Conservation (phyloP, 768 basidiomycete genomes). For the Holtermanniella nyarrowii region DNA sequence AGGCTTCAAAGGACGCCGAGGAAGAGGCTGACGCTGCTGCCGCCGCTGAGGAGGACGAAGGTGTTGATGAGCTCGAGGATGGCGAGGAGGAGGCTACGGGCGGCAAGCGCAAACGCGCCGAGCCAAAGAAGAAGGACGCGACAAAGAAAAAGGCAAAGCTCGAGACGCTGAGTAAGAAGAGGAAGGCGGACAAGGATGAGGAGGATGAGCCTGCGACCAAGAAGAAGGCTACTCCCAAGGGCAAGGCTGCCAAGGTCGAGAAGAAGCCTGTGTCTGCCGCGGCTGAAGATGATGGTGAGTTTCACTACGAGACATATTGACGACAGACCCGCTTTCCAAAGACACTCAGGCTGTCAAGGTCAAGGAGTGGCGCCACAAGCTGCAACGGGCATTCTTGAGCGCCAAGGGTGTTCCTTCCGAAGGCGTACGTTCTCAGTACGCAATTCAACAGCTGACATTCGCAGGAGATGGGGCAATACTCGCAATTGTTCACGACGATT, state of each 20-base stretch:
- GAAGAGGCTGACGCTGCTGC: slow-evolving; percentile 49
- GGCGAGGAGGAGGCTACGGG: slow-evolving; percentile 66
- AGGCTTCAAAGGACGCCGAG: slow-evolving; percentile 40
- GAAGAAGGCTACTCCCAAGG: slow-evolving; percentile 56
- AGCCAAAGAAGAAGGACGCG: slow-evolving; percentile 53
- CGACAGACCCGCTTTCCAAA: slow-evolving; percentile 44
- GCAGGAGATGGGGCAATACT: slow-evolving; percentile 67
- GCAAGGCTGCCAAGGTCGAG: slow-evolving; percentile 41
- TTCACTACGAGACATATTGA: slow-evolving; percentile 4
- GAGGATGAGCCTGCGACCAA: slow-evolving; percentile 57
- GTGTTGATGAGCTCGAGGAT: slow-evolving; percentile 68
- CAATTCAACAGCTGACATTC: slow-evolving; percentile 6
- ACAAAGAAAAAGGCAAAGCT: slow-evolving; percentile 73
- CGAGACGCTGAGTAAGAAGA: neutral
- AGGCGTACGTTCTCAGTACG: slow-evolving; percentile 46
- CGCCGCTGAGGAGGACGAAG: slow-evolving; percentile 62
- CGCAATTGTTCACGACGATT: slow-evolving; percentile 63
- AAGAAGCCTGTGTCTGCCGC: slow-evolving; percentile 51
- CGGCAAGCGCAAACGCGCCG: slow-evolving; percentile 58
- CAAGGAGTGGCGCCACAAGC: slow-evolving; percentile 81
- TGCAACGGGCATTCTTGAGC: slow-evolving; percentile 76
- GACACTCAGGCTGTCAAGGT: slow-evolving; percentile 64
- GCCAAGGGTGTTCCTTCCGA: slow-evolving; percentile 51
- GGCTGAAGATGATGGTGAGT: slow-evolving; percentile 52
- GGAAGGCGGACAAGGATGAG: slow-evolving; percentile 43